Evolutionary conservation across 306 rosid genomes (phyloP), one percentile per base, ranked within the genome.

Genomic region (Myrica gale): DNA sequence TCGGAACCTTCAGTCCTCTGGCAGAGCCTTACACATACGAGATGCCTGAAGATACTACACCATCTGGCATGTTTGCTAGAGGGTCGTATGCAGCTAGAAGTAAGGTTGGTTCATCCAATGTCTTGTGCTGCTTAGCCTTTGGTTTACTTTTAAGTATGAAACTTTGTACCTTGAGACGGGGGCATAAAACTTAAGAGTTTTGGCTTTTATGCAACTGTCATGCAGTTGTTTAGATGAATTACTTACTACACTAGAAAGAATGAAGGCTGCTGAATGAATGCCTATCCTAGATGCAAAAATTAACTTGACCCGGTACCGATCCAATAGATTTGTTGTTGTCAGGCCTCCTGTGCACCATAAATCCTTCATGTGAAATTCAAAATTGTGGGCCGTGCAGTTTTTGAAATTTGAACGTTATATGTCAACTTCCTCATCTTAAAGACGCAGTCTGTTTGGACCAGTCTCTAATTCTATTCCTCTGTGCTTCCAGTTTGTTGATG

Each of bases 1-100:
- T 95, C 52, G 98, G 97, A 87, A 95, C 98, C 21, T 92, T 89
- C 74, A 90, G 97, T 73, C 98, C 98, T 32, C 97, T 92, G 81
- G 44, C 83, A 16, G 98, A 90, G 72, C 79, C 92, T 71, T 95
- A 89, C 83, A 89, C 95, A 0, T 90, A 88, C 67, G 96, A 89
- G 85, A 87, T 95, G 80, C 97, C 88, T 6, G 97, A 92, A 88
- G 98, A 95, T 81, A 87, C 91, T 71, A 95, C 97, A 78, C 97
- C 97, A 57, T 92, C 98, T 82, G 97, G 97, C 42, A 81, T 95
- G 7, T 92, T 95, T 74, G 98, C 97, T 52, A 92, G 97, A 83
- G 97, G 98, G 74, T 73, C 86, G 76, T 95, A 95, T 71, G 77
- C 96, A 42, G 98, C 98, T 55, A 92, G 73, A 84, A 89, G 89